phyloP scores from a whole-genome alignment of 2,329 filamentous ascomycete genomes.

The Sporothrix protearum region DNA sequence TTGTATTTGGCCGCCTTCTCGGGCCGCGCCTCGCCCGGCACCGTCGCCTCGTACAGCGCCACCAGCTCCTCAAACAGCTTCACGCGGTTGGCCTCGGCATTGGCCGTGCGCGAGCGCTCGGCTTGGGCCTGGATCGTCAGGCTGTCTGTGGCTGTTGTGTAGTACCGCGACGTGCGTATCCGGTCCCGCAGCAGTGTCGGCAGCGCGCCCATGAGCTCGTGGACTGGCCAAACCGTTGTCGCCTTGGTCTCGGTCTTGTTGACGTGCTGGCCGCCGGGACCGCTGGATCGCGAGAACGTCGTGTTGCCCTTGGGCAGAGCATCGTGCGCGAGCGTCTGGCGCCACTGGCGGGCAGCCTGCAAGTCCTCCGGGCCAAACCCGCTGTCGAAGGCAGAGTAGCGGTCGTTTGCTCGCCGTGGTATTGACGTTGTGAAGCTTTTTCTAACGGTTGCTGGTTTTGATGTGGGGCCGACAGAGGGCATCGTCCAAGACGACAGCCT shows the following conservation, averaged over 20 bases:
- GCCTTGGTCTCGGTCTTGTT: constrained; percentile 64
- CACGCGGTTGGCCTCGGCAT: constrained; percentile 50
- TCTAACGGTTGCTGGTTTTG: too few species aligned
- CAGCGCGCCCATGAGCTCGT: constrained; percentile 45
- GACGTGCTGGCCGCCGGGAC: constrained; percentile 59
- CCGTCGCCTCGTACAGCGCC: constrained; percentile 45
- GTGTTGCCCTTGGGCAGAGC: constrained; percentile 51
- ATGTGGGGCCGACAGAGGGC: neutral
- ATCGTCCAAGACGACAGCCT: neutral
- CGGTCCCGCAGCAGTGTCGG: constrained; percentile 47
- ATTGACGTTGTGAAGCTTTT: neutral
- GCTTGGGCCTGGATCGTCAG: constrained; percentile 56
- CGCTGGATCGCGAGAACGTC: constrained; percentile 56
- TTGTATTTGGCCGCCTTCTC: constrained; percentile 50
- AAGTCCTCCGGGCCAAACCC: constrained; percentile 50
- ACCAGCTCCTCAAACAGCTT: constrained; percentile 48
- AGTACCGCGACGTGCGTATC: constrained; percentile 54
- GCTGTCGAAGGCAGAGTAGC: constrained; percentile 48
- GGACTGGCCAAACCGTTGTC: constrained; percentile 50
- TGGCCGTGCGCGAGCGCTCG: constrained; percentile 50
- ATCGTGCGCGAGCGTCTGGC: constrained; percentile 42
- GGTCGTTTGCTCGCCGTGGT: constrained; percentile 27
- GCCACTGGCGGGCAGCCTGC: constrained; percentile 52
- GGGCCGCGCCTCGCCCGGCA: constrained; percentile 46
- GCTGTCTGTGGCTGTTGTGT: constrained; percentile 49